These are phyloP conservation scores for Pleurotus sapidus DNA, from an alignment of 768 basidiomycete genomes.

Conservation along the genomic window DNA sequence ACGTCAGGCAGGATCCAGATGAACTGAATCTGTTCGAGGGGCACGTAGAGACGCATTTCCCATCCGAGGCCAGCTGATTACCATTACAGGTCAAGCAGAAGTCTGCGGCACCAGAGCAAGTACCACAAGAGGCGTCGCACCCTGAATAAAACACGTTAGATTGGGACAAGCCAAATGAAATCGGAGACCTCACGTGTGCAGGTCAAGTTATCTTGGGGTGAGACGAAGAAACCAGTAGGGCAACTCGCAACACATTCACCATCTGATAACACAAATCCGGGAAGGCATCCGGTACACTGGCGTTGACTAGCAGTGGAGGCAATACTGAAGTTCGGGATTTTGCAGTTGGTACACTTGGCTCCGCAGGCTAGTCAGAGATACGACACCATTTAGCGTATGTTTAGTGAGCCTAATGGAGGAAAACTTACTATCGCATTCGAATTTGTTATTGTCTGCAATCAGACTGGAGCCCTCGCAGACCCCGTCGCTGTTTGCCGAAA, in stretches of 20 bases:
- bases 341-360: conserved; percentile 76
- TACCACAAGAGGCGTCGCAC: conserved; percentile 68
- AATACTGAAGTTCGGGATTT: conserved; percentile 67
- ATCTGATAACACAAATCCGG: conserved; percentile 69
- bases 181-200: conserved; percentile 59
- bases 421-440: conserved; percentile 78
- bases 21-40: conserved; percentile 70
- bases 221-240: conserved; percentile 71
- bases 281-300: conserved; percentile 77
- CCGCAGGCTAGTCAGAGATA: conserved; percentile 60
- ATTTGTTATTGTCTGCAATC: conserved; percentile 79
- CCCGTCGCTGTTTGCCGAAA: conserved; percentile 60
- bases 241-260: conserved; percentile 71
- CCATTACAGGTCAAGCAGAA: conserved; percentile 75
- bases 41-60: conserved; percentile 75
- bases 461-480: conserved; percentile 70
- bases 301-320: conserved; percentile 63
- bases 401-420: not conserved
- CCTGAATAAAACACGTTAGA: conserved; percentile 28
- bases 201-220: conserved; percentile 67
- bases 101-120: conserved; percentile 63
- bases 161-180: not conserved
- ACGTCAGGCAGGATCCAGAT: conserved; percentile 64
- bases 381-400: conserved; percentile 1
- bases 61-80: conserved; percentile 63